Evolutionary conservation across 2,329 filamentous ascomycete species (phyloP).

Genomic region (Diaporthe vexans): DNA sequence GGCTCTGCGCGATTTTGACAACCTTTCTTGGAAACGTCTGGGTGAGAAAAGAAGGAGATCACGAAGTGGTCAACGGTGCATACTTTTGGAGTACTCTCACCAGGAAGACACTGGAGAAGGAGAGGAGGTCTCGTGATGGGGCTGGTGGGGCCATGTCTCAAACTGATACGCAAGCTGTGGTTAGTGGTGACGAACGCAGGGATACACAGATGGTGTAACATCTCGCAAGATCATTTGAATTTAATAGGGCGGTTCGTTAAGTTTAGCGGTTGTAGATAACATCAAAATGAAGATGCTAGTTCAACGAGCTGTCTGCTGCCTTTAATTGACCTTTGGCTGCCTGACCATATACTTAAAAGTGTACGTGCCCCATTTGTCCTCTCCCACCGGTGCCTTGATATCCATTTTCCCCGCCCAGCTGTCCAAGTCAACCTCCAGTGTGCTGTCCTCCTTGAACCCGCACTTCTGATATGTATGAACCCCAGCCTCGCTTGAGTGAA

Average conservation of each 20-base stretch:
- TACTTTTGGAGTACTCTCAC: constrained; percentile 45
- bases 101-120: constrained; percentile 41
- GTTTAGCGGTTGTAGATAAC: background rate
- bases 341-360: constrained; percentile 52
- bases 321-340: constrained; percentile 12
- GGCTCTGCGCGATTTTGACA: constrained; percentile 50
- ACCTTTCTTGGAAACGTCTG: constrained; percentile 52
- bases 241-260: too few relatives aligned
- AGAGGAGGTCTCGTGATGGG: constrained; percentile 41
- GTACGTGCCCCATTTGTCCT: constrained; percentile 51
- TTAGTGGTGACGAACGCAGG: background rate
- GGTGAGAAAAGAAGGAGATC: constrained; percentile 47
- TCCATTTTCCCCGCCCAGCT: constrained; percentile 47
- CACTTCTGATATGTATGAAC: constrained; percentile 49
- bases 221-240: background rate
- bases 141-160: background rate
- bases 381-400: constrained; percentile 44
- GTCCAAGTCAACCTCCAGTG: constrained; percentile 51
- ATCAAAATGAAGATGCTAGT: background rate
- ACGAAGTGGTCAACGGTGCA: constrained; percentile 45
- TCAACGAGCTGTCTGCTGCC: background rate
- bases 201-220: background rate
- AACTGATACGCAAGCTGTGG: constrained; percentile 1
- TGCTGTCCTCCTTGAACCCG: constrained; percentile 49
- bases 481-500: constrained; percentile 52